These are phyloP conservation scores for Podila verticillata DNA, from an alignment of 192 early-diverging fungal species.

Conservation along the genomic window DNA sequence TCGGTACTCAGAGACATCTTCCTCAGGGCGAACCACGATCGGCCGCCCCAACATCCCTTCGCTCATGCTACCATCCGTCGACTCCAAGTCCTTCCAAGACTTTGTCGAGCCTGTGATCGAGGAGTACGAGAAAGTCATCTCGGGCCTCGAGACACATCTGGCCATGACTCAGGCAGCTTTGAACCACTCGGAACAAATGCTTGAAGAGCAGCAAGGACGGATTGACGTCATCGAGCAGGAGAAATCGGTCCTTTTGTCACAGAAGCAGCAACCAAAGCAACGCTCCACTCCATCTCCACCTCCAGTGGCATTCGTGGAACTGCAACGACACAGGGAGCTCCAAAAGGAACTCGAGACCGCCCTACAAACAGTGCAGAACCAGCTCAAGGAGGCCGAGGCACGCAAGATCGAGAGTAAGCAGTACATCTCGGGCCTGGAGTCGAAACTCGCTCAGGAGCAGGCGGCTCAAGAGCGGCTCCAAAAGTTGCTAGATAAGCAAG, in stretches of 20 bases:
- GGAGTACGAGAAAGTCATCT: conserved; percentile 75
- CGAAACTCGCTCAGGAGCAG: conserved; percentile 27
- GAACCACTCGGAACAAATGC: conserved; percentile 61
- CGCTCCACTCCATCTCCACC: neutral
- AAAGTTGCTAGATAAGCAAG: conserved; percentile 24
- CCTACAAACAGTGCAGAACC: conserved; percentile 8
- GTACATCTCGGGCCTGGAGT: conserved; percentile 35
- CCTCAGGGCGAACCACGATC: conserved; percentile 12
- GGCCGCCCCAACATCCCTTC: conserved; percentile 17
- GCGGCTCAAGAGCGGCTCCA: conserved; percentile 27
- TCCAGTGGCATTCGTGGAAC: neutral
- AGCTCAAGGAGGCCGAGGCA: conserved; percentile 21
- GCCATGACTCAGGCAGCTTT: conserved; percentile 65
- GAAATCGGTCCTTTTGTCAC: neutral
- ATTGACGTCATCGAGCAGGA: conserved; percentile 52
- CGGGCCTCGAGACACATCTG: conserved; percentile 69
- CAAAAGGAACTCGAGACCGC: conserved; percentile 7
- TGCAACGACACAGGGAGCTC: conserved; percentile 7
- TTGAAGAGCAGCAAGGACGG: conserved; percentile 66
- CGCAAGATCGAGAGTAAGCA: conserved; percentile 26
- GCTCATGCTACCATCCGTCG: conserved; percentile 5
- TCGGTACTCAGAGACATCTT: conserved; percentile 26
- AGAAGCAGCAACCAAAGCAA: conserved; percentile 7
- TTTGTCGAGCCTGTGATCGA: conserved; percentile 76
- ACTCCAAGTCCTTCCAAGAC: conserved; percentile 51